These are phyloP conservation scores for Volvox reticuliferus DNA, from an alignment of 139 green algal genomes.

Conservation along the genomic window DNA sequence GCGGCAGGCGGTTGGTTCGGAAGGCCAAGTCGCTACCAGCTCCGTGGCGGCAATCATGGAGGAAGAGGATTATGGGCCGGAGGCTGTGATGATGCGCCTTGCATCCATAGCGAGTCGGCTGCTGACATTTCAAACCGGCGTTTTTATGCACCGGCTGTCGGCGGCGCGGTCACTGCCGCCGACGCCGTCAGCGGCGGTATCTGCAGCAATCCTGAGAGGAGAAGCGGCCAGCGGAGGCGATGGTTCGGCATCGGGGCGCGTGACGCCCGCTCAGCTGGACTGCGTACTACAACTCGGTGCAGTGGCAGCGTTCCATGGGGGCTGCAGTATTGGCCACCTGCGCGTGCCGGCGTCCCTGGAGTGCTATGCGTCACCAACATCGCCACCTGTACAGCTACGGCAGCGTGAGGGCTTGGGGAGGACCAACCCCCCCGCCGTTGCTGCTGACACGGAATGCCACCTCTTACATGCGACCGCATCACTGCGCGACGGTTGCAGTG, in stretches of 20 bases:
- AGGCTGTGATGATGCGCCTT: too few species aligned
- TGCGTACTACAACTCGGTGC: slow-evolving; percentile 57
- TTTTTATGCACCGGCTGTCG: too few species aligned
- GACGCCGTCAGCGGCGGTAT: background rate
- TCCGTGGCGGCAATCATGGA: too few species aligned
- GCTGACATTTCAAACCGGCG: too few species aligned
- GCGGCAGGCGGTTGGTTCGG: too few species aligned
- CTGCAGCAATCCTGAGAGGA: background rate
- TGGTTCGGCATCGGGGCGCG: background rate
- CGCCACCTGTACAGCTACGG: background rate
- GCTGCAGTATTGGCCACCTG: slow-evolving; percentile 7
- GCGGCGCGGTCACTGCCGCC: background rate
- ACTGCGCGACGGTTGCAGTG: background rate
- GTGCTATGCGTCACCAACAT: slow-evolving; percentile 5
- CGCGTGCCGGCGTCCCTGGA: slow-evolving; percentile 33
- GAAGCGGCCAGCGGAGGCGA: background rate
- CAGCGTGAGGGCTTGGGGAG: background rate
- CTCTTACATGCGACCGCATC: background rate
- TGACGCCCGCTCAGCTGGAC: slow-evolving; percentile 51
- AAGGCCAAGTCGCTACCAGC: too few species aligned
- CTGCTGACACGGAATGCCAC: background rate
- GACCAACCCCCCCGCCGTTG: background rate
- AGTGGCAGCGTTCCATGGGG: background rate
- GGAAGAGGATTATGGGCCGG: too few species aligned
- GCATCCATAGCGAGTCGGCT: too few species aligned